Evolutionary conservation across 1,284 basidiomycete species (phyloP).

Genomic region (Bondarzewia mesenterica): DNA sequence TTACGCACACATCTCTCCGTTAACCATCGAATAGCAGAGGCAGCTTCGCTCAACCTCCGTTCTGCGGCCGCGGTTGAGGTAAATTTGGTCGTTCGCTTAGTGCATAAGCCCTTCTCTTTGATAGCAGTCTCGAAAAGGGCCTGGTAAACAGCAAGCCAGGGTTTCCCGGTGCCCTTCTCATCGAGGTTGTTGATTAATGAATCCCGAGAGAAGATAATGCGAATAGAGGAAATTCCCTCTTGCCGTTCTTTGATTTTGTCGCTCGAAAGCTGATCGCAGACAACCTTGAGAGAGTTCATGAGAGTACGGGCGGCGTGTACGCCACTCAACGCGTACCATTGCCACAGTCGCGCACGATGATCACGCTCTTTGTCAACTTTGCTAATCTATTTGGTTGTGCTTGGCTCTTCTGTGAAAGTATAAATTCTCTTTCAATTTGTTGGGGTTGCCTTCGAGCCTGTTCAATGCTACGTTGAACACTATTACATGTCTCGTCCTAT

Average conservation of each 20-base stretch:
- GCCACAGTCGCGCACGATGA: neutral
- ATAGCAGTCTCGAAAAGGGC: constrained; percentile 61
- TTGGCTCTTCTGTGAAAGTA: no score
- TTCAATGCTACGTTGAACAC: no score
- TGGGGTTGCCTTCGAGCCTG: no score
- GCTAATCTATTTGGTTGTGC: no score
- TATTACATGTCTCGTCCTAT: no score
- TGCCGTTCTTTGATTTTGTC: constrained; percentile 69
- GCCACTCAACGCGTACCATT: neutral
- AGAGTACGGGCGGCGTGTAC: neutral
- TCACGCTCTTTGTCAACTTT: no score
- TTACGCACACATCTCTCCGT: constrained; percentile 48
- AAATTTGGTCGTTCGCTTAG: constrained; percentile 39
- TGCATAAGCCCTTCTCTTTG: constrained; percentile 48
- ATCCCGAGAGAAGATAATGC: constrained; percentile 52
- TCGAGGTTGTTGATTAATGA: constrained; percentile 46
- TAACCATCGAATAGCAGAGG: constrained; percentile 63
- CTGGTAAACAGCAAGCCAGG: constrained; percentile 70
- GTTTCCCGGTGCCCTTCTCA: constrained; percentile 34
- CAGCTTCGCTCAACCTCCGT: constrained; percentile 55
- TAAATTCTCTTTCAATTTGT: no score
- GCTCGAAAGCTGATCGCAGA: constrained; percentile 49
- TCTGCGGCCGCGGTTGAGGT: constrained; percentile 33
- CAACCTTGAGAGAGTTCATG: constrained; percentile 36
- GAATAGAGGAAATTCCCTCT: constrained; percentile 53